Percentiles rank a stretch among this genome's conserved stretches.
Evolutionary conservation across 257 asterid species (phyloP).

Genomic region (Paraleonurus japonicus): DNA sequence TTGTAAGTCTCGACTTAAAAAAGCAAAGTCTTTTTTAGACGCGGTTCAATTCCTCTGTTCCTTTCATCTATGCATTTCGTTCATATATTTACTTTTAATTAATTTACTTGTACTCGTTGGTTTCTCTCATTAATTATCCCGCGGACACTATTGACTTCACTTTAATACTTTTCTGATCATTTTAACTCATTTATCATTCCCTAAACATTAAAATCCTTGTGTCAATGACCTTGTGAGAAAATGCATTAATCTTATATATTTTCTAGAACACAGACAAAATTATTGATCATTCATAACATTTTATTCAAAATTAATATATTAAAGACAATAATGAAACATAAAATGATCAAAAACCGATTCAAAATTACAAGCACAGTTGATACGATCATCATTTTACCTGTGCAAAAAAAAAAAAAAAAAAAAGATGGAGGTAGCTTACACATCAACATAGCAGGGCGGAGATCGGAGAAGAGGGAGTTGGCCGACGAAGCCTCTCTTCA

Average conservation of each 20-base stretch:
- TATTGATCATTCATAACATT: background rate
- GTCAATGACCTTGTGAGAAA: no score
- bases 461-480: slow-evolving; percentile 55
- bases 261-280: background rate
- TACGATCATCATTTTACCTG: no score
- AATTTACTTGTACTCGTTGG: no score
- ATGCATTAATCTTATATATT: background rate
- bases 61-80: no score
- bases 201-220: no score
- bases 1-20: background rate
- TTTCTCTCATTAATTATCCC: no score
- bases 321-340: background rate
- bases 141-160: no score
- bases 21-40: no score
- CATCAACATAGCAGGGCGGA: slow-evolving; percentile 40
- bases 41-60: no score
- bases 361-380: background rate
- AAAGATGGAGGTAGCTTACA: background rate
- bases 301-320: background rate
- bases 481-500: slow-evolving; percentile 48
- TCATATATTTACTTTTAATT: no score
- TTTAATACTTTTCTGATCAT: no score
- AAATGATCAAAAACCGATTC: background rate
- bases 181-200: no score
- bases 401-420: background rate